Conservation (phyloP, 2,329 filamentous ascomycete species). For the Fusarium praegraminearum region DNA sequence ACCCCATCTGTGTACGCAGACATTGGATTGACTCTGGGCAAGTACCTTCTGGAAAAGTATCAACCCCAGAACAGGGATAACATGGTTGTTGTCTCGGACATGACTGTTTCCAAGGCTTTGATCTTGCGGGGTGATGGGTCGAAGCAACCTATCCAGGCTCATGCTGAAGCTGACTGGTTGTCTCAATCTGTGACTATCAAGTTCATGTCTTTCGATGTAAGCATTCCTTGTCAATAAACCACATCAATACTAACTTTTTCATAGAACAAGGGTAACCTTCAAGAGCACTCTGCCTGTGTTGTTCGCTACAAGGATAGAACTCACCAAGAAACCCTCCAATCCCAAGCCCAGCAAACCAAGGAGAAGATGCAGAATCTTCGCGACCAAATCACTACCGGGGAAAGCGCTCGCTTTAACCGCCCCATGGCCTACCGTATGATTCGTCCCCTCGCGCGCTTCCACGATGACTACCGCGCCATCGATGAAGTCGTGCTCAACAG, state of each 20-base stretch:
- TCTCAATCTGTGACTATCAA: slow-evolving; percentile 9
- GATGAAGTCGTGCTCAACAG: slow-evolving; percentile 41
- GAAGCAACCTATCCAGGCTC: slow-evolving; percentile 31
- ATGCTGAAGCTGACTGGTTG: slow-evolving; percentile 36
- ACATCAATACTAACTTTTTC: rapidly evolving
- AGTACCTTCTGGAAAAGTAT: slow-evolving; percentile 29
- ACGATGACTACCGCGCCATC: slow-evolving; percentile 41
- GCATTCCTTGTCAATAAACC: rapidly evolving
- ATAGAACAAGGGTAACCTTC: slow-evolving; percentile 21
- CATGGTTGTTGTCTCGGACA: slow-evolving; percentile 40
- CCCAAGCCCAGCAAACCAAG: not conserved
- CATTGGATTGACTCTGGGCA: slow-evolving; percentile 34
- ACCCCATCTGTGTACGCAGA: slow-evolving; percentile 39
- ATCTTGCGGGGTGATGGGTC: slow-evolving; percentile 20
- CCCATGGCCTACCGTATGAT: slow-evolving; percentile 43
- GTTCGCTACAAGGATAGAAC: slow-evolving; percentile 31
- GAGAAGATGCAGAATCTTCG: slow-evolving; percentile 36
- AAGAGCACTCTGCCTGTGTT: slow-evolving; percentile 31
- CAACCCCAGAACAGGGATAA: slow-evolving; percentile 19
- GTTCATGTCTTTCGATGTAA: slow-evolving; percentile 41
- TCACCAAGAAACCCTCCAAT: slow-evolving; percentile 24
- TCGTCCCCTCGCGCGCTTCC: slow-evolving; percentile 37
- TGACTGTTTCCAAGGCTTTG: slow-evolving; percentile 37
- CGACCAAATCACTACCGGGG: slow-evolving; percentile 15
- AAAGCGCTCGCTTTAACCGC: slow-evolving; percentile 40